Percentiles rank a stretch among this genome's conserved stretches.
Evolutionary conservation across 108 stramenopile species (phyloP).

Genomic region (Cyclotella atomus): DNA sequence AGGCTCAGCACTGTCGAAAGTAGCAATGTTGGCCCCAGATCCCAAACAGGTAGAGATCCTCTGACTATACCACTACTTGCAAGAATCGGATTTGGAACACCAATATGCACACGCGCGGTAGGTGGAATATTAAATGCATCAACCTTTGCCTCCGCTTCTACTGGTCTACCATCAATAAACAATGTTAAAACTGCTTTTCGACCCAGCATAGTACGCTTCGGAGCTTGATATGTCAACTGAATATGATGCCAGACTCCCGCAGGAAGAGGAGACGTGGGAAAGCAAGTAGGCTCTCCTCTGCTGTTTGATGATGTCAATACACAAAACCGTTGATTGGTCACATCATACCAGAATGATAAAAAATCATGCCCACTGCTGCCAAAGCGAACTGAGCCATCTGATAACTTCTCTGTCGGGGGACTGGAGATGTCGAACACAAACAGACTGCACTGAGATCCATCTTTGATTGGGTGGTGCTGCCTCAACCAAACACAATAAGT

Average conservation of each 20-base stretch:
- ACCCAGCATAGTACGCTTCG: slow-evolving; percentile 81
- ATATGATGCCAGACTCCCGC: slow-evolving; percentile 88
- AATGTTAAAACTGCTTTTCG: slow-evolving; percentile 72
- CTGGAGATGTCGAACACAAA: slow-evolving; percentile 83
- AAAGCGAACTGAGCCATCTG: slow-evolving; percentile 49
- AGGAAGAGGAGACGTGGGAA: slow-evolving; percentile 79
- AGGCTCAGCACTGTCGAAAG: slow-evolving; percentile 70
- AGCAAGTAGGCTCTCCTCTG: slow-evolving; percentile 70
- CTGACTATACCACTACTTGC: slow-evolving; percentile 76
- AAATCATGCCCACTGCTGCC: slow-evolving; percentile 55
- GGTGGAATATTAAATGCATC: slow-evolving; percentile 81
- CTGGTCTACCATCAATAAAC: slow-evolving; percentile 80
- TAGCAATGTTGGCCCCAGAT: slow-evolving; percentile 76
- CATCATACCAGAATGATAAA: slow-evolving; percentile 83
- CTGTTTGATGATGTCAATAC: slow-evolving; percentile 70
- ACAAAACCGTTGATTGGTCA: slow-evolving; percentile 69
- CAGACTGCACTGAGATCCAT: slow-evolving; percentile 59
- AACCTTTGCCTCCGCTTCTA: slow-evolving; percentile 81
- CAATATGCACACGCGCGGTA: slow-evolving; percentile 73
- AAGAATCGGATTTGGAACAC: slow-evolving; percentile 79
- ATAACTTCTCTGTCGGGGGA: slow-evolving; percentile 54
- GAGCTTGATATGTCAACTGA: slow-evolving; percentile 79
- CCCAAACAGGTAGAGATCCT: slow-evolving; percentile 79
- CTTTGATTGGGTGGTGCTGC: slow-evolving; percentile 55
- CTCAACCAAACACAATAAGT: slow-evolving; percentile 83